Percentiles rank a stretch among this genome's conserved stretches.
Evolutionary conservation across 2,329 filamentous ascomycete genomes (phyloP).

Genomic region (Penicillium sp.): DNA sequence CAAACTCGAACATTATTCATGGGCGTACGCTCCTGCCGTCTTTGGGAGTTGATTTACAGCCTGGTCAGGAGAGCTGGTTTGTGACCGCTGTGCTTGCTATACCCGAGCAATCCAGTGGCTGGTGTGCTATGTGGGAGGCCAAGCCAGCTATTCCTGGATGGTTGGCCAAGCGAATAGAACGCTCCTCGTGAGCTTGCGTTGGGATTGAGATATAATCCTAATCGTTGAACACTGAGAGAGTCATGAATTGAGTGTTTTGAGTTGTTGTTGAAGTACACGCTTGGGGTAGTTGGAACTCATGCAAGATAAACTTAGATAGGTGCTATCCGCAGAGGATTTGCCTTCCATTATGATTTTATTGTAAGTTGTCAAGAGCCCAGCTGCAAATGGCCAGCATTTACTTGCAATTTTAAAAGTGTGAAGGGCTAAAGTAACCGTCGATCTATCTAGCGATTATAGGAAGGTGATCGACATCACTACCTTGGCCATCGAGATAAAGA

Average conservation of each 20-base stretch:
- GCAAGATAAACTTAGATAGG: no score
- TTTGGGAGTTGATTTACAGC: constrained; percentile 61
- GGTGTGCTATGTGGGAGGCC: constrained; percentile 63
- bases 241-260: no score
- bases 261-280: no score
- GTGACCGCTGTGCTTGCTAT: constrained; percentile 71
- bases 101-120: constrained; percentile 55
- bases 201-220: no score
- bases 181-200: neutral
- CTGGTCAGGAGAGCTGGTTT: constrained; percentile 65
- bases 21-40: constrained; percentile 71
- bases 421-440: neutral
- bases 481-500: neutral
- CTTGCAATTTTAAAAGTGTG: no score
- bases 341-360: no score
- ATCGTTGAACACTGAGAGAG: no score
- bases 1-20: constrained; percentile 67
- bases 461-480: neutral
- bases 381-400: no score
- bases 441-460: neutral
- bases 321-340: no score
- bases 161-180: constrained; percentile 44
- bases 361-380: no score
- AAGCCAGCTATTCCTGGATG: constrained; percentile 62
- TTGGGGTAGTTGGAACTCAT: no score